Conservation (phyloP, 2,329 filamentous ascomycete species). For the Sordariomycetes sp. region DNA sequence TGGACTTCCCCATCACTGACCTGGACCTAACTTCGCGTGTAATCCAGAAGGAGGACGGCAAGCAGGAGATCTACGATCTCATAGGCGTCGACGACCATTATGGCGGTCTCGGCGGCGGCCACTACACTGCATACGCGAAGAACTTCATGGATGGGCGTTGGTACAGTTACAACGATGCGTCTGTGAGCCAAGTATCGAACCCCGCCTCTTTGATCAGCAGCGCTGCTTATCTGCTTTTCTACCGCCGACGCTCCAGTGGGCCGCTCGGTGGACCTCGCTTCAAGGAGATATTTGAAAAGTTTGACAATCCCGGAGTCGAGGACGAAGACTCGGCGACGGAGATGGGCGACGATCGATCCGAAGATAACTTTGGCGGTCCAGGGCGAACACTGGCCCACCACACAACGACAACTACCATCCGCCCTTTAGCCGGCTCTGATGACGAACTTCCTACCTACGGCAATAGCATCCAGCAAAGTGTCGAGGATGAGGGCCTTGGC, state of each 20-base stretch:
- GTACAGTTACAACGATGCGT: slow-evolving; percentile 94
- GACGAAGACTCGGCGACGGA: slow-evolving; percentile 36
- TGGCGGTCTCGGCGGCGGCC: slow-evolving; percentile 84
- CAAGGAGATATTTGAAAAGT: slow-evolving; percentile 58
- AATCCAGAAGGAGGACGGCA: slow-evolving; percentile 69
- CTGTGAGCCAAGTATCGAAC: slow-evolving; percentile 53
- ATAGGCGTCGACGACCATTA: slow-evolving; percentile 96
- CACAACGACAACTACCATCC: slow-evolving; percentile 25
- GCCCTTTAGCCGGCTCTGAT: slow-evolving; percentile 13
- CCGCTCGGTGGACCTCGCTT: slow-evolving; percentile 76
- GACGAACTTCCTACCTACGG: slow-evolving; percentile 24
- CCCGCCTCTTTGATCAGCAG: slow-evolving; percentile 57
- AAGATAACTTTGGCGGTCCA: slow-evolving; percentile 54
- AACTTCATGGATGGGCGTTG: slow-evolving; percentile 84
- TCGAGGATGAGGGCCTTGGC: slow-evolving; percentile 40
- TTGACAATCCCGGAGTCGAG: slow-evolving; percentile 41
- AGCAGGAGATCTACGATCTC: slow-evolving; percentile 80
- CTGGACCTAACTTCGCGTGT: slow-evolving; percentile 76
- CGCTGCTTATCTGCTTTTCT: slow-evolving; percentile 90
- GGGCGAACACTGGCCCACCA: not conserved
- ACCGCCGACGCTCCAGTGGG: slow-evolving; percentile 69
- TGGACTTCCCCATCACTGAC: slow-evolving; percentile 85
- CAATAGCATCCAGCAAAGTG: slow-evolving; percentile 27
- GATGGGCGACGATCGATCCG: slow-evolving; percentile 81
- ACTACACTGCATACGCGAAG: slow-evolving; percentile 91